Percentiles rank a stretch among this genome's conserved stretches.
These are phyloP conservation scores for Rhododendron mucronatum DNA, from an alignment of 148 eudicot species.

Conservation along the genomic window DNA sequence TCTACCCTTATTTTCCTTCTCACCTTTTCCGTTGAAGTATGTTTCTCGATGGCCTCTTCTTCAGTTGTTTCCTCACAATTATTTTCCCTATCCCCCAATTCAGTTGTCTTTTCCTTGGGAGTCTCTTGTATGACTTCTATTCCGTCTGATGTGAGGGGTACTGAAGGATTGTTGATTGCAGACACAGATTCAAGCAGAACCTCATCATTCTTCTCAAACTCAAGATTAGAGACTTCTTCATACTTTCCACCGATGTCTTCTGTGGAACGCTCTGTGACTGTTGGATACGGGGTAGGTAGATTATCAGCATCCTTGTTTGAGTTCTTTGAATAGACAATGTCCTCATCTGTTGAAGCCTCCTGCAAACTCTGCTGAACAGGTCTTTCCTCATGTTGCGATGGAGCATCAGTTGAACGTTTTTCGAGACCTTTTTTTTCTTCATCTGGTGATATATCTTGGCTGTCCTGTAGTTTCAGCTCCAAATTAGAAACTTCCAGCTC, in stretches of 20 bases:
- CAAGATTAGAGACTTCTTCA: background rate
- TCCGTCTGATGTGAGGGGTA: constrained; percentile 16
- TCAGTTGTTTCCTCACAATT: constrained; percentile 6
- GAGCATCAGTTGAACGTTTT: constrained; percentile 9
- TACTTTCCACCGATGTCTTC: background rate
- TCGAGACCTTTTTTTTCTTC: constrained; percentile 8
- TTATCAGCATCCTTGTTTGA: constrained; percentile 1
- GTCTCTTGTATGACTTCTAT: constrained; percentile 13
- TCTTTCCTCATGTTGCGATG: constrained; percentile 2
- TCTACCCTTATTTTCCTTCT: background rate
- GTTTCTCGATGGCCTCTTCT: constrained; percentile 12
- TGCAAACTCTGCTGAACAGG: background rate
- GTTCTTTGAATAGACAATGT: background rate
- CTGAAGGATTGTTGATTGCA: constrained; percentile 9
- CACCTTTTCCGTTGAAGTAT: constrained; percentile 20
- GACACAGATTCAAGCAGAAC: constrained; percentile 9
- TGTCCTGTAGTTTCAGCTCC: constrained; percentile 5
- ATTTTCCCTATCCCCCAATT: constrained; percentile 6
- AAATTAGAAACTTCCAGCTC: constrained; percentile 15
- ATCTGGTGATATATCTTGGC: constrained; percentile 8
- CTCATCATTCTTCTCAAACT: background rate
- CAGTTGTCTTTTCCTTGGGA: constrained; percentile 7
- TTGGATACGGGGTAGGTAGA: background rate
- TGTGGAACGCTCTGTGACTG: background rate
- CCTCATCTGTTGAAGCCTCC: constrained; percentile 9